Evolutionary conservation across 148 eudicot genomes (phyloP), one percentile per base, ranked within the genome.

Genomic region (Nepenthes mirabilis): DNA sequence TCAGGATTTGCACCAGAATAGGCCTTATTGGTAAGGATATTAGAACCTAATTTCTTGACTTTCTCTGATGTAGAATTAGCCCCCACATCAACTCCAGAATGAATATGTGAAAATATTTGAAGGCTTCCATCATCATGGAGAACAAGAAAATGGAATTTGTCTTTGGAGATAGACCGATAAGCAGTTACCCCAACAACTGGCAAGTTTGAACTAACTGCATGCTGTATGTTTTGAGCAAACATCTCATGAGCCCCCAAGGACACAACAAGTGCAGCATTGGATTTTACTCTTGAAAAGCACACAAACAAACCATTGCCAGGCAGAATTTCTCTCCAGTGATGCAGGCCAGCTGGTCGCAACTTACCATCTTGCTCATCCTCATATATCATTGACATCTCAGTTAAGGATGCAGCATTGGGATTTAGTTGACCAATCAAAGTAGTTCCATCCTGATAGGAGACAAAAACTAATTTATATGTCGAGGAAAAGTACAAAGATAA

Each of bases 51-150:
- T 70, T 79, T 94, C 74, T 94, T 94, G 37, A 94, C 91, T 73
- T 84, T 89, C 58, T 86, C 97, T 1, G 84, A 70, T 59, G 78
- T 72, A 34, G 75, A 73, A 80, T 60, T 79, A 36, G 88, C 69
- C 51, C 72, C 74, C 65, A 75, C 76, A 76, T 90, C 95, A 62
- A 65, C 75, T 61, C 88, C 99, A 75, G 74, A 65, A 50, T 88
- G 93, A 56, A 70, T 64, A 72, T 77, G 91, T 2, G 97, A 84
- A 77, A 86, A 89, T 65, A 94, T 94, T 78, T 94, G 99, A 65
- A 94, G 97, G 76, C 99, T 94, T 52, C 99, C 99, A 80, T 94
- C 99, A 73, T 94, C 99, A 78, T 89, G 95, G 67, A 94, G 76
- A 68, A 89, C 80, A 71, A 94, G 95, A 75, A 85, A 77, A 70